These are phyloP conservation scores for Trichoderma endophyticum DNA, from an alignment of 2,329 filamentous ascomycete genomes.

Conservation along the genomic window DNA sequence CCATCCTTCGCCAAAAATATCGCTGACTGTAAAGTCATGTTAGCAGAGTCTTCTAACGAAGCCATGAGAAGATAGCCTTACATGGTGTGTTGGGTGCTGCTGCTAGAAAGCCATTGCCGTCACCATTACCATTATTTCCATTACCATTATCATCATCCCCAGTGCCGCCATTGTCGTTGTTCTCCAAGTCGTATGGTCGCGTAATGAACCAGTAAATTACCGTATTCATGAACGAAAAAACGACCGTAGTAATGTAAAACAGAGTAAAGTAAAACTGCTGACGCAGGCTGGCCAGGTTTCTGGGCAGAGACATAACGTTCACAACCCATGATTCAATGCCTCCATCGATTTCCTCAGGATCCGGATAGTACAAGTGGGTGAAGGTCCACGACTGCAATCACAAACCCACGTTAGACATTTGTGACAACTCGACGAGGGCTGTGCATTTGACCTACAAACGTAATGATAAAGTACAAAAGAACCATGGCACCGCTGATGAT, in stretches of 20 bases:
- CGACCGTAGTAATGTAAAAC: slow-evolving; percentile 46
- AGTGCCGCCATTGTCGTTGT: background rate
- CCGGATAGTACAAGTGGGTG: slow-evolving; percentile 49
- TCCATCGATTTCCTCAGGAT: slow-evolving; percentile 36
- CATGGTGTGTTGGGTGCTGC: slow-evolving; percentile 14
- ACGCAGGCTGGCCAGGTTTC: slow-evolving; percentile 38
- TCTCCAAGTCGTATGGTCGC: slow-evolving; percentile 28
- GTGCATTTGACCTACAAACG: slow-evolving; percentile 41
- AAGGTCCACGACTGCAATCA: slow-evolving; percentile 47
- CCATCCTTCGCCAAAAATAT: slow-evolving; percentile 47
- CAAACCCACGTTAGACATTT: background rate
- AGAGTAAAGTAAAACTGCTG: slow-evolving; percentile 49
- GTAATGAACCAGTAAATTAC: slow-evolving; percentile 49
- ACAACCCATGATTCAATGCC: slow-evolving; percentile 38
- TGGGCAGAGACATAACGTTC: slow-evolving; percentile 44
- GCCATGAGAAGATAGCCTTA: background rate
- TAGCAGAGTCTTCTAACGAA: slow-evolving; percentile 13
- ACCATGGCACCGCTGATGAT: slow-evolving; percentile 42
- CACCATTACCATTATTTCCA: background rate
- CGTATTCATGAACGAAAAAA: slow-evolving; percentile 50
- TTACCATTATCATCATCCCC: background rate
- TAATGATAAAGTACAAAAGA: slow-evolving; percentile 45
- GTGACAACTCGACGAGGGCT: background rate
- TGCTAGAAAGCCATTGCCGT: background rate
- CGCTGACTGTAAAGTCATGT: slow-evolving; percentile 38